Base-by-base conservation (phyloP, 345 rosid species). In the Salix udensis region DNA sequence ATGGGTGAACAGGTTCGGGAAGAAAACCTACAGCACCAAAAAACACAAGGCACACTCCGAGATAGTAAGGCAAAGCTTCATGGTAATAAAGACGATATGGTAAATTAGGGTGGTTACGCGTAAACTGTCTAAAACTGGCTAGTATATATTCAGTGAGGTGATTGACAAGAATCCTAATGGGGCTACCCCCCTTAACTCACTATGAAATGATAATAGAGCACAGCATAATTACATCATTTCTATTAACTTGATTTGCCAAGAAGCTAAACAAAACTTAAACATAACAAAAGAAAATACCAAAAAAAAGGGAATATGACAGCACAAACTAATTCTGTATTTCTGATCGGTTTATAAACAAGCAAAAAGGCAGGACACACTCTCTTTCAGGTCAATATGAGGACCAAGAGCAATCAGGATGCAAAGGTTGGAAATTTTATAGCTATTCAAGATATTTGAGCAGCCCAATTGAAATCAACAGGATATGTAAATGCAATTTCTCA, bases 371-470 rank as follows among this genome's bases (percentile, higher is more conserved):
- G 19, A 15, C 40, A 19, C 37, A 1, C 71, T 37, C 19, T 21
- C 46, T 66, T 36, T 16, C 13, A 34, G 69, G 30, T 13, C 24
- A n/a, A 6, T 52, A 52, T 55, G 26, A 55, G 61, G 23, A 55
- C 61, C 61, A 8, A 2, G n/a, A 21, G 61, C 61, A 21, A 61
- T 6, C 6, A 42, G 39, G 58, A 28, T n/a, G 18, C 58, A 18
- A 36, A 39, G 31, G 18, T 9, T 73, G 39, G 60, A 46, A 60
- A 42, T 61, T 6, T 72, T 19, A 36, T 12, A 18, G 16, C 39
- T 52, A n/a, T 52, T 23, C 52, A 24, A 58, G 74, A 77, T 40
- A 77, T 70, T 31, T 19, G 72, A 70, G n/a, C 23, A 64, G 36
- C 65, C 34, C 28, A 7, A 64, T 44, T 36, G 19, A 61, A 34